Evolutionary conservation across 140 eudicot genomes (phyloP).

Genomic region (Erigeron philadelphicus): DNA sequence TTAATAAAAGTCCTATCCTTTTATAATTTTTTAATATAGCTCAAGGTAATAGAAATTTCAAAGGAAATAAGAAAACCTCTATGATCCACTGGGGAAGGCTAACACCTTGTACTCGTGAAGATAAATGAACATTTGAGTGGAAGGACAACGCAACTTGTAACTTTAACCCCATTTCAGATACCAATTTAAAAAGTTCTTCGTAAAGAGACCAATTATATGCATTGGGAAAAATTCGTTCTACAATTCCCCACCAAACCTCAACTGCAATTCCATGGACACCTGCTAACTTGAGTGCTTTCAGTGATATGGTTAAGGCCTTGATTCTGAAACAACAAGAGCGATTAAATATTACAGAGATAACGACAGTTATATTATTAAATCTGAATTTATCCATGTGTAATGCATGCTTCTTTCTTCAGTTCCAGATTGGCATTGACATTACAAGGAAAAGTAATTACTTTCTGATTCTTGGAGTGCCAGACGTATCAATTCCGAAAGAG

Average conservation of each 20-base stretch:
- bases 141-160: conserved; percentile 64
- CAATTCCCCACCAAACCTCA: conserved; percentile 80
- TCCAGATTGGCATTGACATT: conserved; percentile 21
- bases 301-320: conserved; percentile 60
- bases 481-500: conserved; percentile 53
- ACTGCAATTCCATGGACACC: conserved; percentile 74
- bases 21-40: not conserved
- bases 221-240: conserved; percentile 50
- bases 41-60: not conserved
- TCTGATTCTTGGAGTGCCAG: conserved; percentile 64
- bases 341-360: conserved; percentile 5
- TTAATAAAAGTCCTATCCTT: conserved; percentile 2
- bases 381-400: conserved; percentile 17
- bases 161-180: conserved; percentile 49
- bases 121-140: conserved; percentile 57
- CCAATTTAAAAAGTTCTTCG: conserved; percentile 51
- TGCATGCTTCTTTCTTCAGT: conserved; percentile 12
- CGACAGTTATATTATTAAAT: not conserved
- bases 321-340: conserved; percentile 42
- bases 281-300: conserved; percentile 69
- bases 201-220: conserved; percentile 63
- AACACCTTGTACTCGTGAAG: conserved; percentile 49
- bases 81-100: conserved; percentile 62
- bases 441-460: conserved; percentile 40
- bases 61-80: conserved; percentile 39